Conservation (phyloP, 306 rosid genomes). For the Rubus idaeus region DNA sequence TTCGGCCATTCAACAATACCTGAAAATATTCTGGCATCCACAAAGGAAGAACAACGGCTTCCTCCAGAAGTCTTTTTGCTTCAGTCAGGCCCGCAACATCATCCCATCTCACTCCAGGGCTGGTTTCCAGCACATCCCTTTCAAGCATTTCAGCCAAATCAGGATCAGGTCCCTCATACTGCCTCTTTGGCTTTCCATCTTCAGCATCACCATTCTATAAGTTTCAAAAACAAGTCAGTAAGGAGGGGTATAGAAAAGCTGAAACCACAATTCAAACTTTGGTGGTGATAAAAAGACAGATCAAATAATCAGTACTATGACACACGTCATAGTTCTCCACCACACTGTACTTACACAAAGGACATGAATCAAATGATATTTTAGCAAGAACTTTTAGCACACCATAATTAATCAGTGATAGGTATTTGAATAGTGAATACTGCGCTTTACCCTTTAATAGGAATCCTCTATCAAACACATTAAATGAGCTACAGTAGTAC, state of each 20-base stretch:
- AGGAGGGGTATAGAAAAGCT: neutral
- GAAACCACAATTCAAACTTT: constrained; percentile 1
- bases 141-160: constrained; percentile 99
- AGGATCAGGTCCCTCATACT: constrained; percentile 97
- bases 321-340: neutral
- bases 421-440: neutral
- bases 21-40: constrained; percentile 99
- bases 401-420: neutral
- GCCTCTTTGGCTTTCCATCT: constrained; percentile 80
- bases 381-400: neutral
- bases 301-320: neutral
- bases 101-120: constrained; percentile 99
- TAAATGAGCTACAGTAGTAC: neutral
- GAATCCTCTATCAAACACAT: neutral
- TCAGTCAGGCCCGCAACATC: constrained; percentile 94
- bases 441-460: neutral
- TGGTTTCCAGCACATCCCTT: constrained; percentile 89
- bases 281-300: neutral
- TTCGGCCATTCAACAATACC: constrained; percentile 45
- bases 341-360: neutral
- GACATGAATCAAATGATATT: neutral
- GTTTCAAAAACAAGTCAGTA: constrained; percentile 13
- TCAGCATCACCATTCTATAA: constrained; percentile 74
- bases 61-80: constrained; percentile 96
- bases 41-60: constrained; percentile 97